Base-by-base conservation (phyloP, 768 basidiomycete species). In the Dacryopinax primogenitus region DNA sequence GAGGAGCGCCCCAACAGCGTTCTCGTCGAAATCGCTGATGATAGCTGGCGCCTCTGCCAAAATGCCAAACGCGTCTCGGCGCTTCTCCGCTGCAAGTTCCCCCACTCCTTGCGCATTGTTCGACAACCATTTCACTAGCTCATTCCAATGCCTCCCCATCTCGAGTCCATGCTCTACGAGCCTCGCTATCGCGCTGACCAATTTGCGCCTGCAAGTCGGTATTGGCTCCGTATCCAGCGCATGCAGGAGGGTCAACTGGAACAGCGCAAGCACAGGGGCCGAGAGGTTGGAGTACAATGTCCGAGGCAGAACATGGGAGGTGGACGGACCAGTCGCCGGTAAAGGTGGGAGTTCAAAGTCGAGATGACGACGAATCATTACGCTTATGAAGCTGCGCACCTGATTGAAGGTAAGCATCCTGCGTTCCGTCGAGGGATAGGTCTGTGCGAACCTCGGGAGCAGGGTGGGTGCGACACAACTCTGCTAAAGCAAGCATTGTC, bases 131-230 rank as follows among this genome's bases (percentile, higher is more conserved):
- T 58, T 30, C 13, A 58, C 51, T 6, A 58, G 30, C 26, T 58
- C 51, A 58, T 21, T 58, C 51, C 51, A 58, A 58, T 58, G 51
- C 30, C 51, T 58, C 51, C 51, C 51, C 9, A 28, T 30, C 12
- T 58, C 51, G 15, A 58, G 21, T 15, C 51, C 51, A 58, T 58
- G 51, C 51, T 58, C 13, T 18, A 32, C 26, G 26, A 58, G 26
- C 26, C 51, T 26, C 9, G 51, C 51, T 15, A 58, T 32, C 51
- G 51, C 21, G 51, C 26, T 30, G 26, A 58, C 26, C 26, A 58
- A 13, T 32, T 58, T 58, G 15, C 51, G 51, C 26, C 51, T 58
- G 51, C 51, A 58, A 15, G 13, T 18, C 3, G 51, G 51, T 18
- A 58, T 6, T 3, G 51, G 11, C 26, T 58, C 51, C 51, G 26